Conservation (phyloP, 1,139 yeast genomes). For the Yamadazyma triangularis region DNA sequence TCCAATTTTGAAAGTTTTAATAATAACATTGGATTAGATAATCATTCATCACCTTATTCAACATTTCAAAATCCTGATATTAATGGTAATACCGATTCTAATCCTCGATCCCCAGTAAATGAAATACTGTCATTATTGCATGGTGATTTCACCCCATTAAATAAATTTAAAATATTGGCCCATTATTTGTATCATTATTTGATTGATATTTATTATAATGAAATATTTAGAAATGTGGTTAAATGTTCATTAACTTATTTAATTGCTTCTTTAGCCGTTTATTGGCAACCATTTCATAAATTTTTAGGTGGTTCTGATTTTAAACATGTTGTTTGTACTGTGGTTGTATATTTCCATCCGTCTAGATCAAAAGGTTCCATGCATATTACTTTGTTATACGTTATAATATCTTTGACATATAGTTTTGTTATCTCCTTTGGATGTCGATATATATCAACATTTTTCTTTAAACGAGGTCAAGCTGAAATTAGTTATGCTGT, state of each 20-base stretch:
- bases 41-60: constrained; percentile 3
- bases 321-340: constrained; percentile 79
- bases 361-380: constrained; percentile 76
- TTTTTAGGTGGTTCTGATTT: constrained; percentile 66
- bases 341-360: constrained; percentile 82
- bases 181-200: constrained; percentile 2
- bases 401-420: constrained; percentile 49
- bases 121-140: constrained; percentile 4
- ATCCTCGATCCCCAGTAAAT: constrained; percentile 1
- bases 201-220: constrained; percentile 12
- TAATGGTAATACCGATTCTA: constrained; percentile 1
- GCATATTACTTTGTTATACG: constrained; percentile 70
- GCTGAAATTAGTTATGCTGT: constrained; percentile 51
- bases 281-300: constrained; percentile 51
- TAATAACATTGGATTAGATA: background rate
- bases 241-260: constrained; percentile 73
- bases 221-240: constrained; percentile 32
- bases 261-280: constrained; percentile 73
- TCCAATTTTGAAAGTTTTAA: constrained; percentile 5
- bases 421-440: constrained; percentile 52
- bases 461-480: constrained; percentile 41
- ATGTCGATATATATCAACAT: constrained; percentile 51
- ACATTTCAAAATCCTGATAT: constrained; percentile 2
- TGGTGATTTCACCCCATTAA: constrained; percentile 3
- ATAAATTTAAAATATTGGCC: constrained; percentile 7